These are phyloP conservation scores for Zopfochytrium polystomum DNA, from an alignment of 371 early-diverging fungal genomes.

Conservation along the genomic window DNA sequence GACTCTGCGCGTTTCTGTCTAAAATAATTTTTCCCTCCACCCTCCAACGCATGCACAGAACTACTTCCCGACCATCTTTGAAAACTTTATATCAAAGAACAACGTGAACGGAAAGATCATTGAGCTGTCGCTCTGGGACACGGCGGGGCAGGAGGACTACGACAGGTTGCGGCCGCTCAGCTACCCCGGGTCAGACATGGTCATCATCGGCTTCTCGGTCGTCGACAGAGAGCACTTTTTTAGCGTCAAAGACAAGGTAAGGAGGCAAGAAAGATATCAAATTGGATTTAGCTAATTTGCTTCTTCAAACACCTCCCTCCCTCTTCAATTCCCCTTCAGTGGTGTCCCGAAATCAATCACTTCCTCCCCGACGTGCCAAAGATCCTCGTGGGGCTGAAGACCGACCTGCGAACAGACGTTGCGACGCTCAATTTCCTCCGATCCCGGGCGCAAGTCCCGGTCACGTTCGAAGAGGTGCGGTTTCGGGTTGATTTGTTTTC, in stretches of 20 bases:
- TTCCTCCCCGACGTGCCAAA: slow-evolving; percentile 86
- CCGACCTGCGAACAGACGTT: slow-evolving; percentile 73
- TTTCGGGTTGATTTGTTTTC: neutral
- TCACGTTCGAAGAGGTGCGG: slow-evolving; percentile 27
- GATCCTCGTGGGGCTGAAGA: slow-evolving; percentile 84
- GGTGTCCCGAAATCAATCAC: slow-evolving; percentile 92
- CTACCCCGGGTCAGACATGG: slow-evolving; percentile 95
- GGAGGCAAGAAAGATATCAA: neutral
- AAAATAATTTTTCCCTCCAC: no score
- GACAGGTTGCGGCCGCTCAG: slow-evolving; percentile 94
- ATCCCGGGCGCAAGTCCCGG: slow-evolving; percentile 11
- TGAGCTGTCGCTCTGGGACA: slow-evolving; percentile 96
- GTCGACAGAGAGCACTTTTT: slow-evolving; percentile 25
- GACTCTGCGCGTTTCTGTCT: no score
- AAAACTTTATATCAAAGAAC: slow-evolving; percentile 42
- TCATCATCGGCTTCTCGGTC: slow-evolving; percentile 61
- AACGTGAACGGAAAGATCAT: slow-evolving; percentile 28
- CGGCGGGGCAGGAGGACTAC: no score
- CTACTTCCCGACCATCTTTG: slow-evolving; percentile 49
- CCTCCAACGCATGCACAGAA: no score
- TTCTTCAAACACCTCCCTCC: neutral
- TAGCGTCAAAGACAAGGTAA: slow-evolving; percentile 38
- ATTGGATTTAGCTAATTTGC: neutral
- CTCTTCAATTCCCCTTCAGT: slow-evolving; percentile 50
- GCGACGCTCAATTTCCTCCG: slow-evolving; percentile 14